Conservation (phyloP, 371 early-diverging fungal genomes). For the Haplosporangium sp. region DNA sequence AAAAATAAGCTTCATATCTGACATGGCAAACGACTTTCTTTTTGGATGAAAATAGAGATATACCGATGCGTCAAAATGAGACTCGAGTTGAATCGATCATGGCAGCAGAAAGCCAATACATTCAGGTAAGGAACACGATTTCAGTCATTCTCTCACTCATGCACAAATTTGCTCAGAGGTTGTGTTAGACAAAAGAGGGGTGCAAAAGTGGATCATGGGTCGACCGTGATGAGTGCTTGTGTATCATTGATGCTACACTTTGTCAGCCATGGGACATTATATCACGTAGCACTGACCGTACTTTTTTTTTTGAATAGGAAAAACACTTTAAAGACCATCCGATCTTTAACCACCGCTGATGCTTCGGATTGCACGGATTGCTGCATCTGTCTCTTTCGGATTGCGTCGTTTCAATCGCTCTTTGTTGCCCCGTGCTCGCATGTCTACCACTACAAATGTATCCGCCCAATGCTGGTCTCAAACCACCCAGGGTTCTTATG, state of each 20-base stretch:
- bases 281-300: too few species aligned
- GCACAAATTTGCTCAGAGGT: background rate
- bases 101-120: constrained; percentile 69
- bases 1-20: background rate
- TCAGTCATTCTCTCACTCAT: background rate
- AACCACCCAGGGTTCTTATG: constrained; percentile 88
- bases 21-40: too few species aligned
- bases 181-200: background rate
- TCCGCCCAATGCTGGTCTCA: constrained; percentile 78
- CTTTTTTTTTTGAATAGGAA: constrained; percentile 14
- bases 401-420: constrained; percentile 92
- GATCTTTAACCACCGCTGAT: constrained; percentile 46
- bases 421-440: constrained; percentile 96
- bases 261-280: too few species aligned
- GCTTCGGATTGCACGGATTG: constrained; percentile 75
- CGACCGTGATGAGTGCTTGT: background rate
- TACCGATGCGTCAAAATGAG: constrained; percentile 85
- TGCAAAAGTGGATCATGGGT: background rate
- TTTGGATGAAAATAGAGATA: constrained; percentile 57
- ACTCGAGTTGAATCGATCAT: constrained; percentile 80
- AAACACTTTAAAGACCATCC: constrained; percentile 55
- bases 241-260: background rate
- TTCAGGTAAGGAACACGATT: constrained; percentile 56
- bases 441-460: constrained; percentile 95
- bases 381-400: constrained; percentile 93